Evolutionary conservation across 345 rosid genomes (phyloP).

Genomic region (Turritis glabra): DNA sequence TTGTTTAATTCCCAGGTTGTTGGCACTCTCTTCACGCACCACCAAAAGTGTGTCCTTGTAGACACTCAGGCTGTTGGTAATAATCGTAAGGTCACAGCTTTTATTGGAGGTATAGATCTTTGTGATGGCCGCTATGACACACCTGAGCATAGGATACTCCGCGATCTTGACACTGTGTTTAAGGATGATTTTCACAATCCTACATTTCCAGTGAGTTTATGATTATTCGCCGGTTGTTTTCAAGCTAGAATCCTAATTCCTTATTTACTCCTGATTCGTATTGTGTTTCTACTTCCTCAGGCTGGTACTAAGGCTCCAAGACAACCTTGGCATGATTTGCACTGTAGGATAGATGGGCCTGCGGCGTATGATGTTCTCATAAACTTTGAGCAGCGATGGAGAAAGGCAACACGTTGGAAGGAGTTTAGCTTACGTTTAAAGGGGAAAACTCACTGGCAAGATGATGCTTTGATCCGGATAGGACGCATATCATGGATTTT

Average conservation of each 20-base stretch:
- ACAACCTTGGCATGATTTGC: conserved; percentile 98
- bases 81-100: conserved; percentile 78
- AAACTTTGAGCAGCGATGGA: conserved; percentile 98
- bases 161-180: conserved; percentile 65
- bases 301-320: conserved; percentile 76
- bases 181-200: conserved; percentile 88
- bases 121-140: conserved; percentile 99
- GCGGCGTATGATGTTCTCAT: conserved; percentile 95
- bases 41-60: conserved; percentile 87
- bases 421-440: conserved; percentile 66
- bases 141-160: conserved; percentile 78
- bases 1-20: conserved; percentile 58
- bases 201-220: conserved; percentile 72
- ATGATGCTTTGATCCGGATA: conserved; percentile 76
- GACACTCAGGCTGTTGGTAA: conserved; percentile 84
- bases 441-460: conserved; percentile 66
- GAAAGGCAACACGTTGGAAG: conserved; percentile 73
- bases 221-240: conserved; percentile 24
- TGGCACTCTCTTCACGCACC: conserved; percentile 90
- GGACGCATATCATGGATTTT: conserved; percentile 94
- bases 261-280: neutral
- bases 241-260: neutral
- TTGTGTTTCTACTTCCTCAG: conserved; percentile 41
- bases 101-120: conserved; percentile 90
- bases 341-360: conserved; percentile 87